These are phyloP conservation scores for Gnaphalium uliginosum DNA, from an alignment of 129 eudicot species.

Conservation along the genomic window DNA sequence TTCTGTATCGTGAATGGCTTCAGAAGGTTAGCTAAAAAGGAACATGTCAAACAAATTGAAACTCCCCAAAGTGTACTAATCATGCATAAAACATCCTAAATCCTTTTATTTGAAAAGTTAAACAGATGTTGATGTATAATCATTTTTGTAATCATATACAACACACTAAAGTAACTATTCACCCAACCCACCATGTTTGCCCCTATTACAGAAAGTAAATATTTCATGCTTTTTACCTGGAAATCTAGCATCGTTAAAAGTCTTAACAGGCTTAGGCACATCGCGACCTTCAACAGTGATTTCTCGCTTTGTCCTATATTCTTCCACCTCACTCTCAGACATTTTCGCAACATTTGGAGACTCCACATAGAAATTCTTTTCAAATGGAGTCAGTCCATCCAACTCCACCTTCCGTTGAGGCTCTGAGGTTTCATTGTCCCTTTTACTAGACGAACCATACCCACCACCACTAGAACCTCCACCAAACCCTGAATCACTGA, in stretches of 20 bases:
- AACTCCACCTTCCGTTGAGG: slow-evolving; percentile 72
- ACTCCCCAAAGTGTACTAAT: not conserved
- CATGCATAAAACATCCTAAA: not conserved
- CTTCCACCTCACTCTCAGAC: slow-evolving; percentile 86
- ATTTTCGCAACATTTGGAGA: slow-evolving; percentile 69
- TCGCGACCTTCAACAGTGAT: slow-evolving; percentile 94
- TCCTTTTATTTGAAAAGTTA: not conserved
- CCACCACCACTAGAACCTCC: slow-evolving; percentile 39
- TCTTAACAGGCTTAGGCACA: slow-evolving; percentile 91
- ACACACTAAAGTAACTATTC: not conserved
- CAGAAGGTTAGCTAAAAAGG: too few species aligned
- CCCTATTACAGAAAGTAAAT: not conserved
- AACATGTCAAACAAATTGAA: not conserved
- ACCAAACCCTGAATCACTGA: slow-evolving; percentile 86
- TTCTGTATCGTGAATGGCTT: too few species aligned
- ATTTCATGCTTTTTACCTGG: slow-evolving; percentile 61
- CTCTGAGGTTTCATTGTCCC: slow-evolving; percentile 50
- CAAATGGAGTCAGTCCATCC: slow-evolving; percentile 86
- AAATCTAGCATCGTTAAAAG: slow-evolving; percentile 75
- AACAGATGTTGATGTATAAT: not conserved
- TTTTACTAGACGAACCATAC: slow-evolving; percentile 51
- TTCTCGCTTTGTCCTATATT: slow-evolving; percentile 71
- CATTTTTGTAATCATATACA: not conserved
- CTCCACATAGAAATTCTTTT: slow-evolving; percentile 94
- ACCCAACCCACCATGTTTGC: not conserved